A percentile compares a stretch with the other conserved stretches of the same genome.
These are phyloP conservation scores for Penicillium sp. DNA, from an alignment of 2,329 filamentous ascomycete genomes.

Conservation along the genomic window DNA sequence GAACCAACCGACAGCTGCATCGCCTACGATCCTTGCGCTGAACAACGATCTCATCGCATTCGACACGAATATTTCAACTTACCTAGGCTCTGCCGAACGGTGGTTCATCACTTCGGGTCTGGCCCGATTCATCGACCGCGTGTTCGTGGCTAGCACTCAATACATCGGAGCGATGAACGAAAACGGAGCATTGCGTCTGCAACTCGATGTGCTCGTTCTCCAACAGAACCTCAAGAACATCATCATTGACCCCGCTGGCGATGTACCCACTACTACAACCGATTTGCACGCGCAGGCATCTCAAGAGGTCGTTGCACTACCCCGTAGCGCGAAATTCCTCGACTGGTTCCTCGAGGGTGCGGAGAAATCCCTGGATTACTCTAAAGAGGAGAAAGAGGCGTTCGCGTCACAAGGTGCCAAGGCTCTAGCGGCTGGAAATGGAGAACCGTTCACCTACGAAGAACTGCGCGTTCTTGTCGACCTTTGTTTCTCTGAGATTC, in stretches of 20 bases:
- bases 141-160: conserved; percentile 71
- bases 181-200: conserved; percentile 81
- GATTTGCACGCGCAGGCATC: conserved; percentile 11
- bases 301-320: conserved; percentile 44
- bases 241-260: conserved; percentile 45
- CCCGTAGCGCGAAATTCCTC: conserved; percentile 48
- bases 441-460: conserved; percentile 48
- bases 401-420: conserved; percentile 38
- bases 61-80: conserved; percentile 76
- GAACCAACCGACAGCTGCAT: conserved; percentile 46
- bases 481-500: conserved; percentile 48
- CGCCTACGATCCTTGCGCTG: conserved; percentile 73
- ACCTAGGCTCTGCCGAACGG: conserved; percentile 71
- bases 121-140: conserved; percentile 74
- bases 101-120: conserved; percentile 77
- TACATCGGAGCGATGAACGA: conserved; percentile 80
- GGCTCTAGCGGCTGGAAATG: conserved; percentile 40
- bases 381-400: conserved; percentile 47
- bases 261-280: conserved; percentile 6
- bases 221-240: conserved; percentile 97
- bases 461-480: conserved; percentile 49
- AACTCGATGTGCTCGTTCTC: conserved; percentile 89
- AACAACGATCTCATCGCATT: conserved; percentile 84
- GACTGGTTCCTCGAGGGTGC: conserved; percentile 52
- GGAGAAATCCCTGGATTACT: conserved; percentile 47